A percentile compares a stretch with the other conserved stretches of the same genome.
Evolutionary conservation across 768 basidiomycete genomes (phyloP).

Genomic region (Boletus patriciae): DNA sequence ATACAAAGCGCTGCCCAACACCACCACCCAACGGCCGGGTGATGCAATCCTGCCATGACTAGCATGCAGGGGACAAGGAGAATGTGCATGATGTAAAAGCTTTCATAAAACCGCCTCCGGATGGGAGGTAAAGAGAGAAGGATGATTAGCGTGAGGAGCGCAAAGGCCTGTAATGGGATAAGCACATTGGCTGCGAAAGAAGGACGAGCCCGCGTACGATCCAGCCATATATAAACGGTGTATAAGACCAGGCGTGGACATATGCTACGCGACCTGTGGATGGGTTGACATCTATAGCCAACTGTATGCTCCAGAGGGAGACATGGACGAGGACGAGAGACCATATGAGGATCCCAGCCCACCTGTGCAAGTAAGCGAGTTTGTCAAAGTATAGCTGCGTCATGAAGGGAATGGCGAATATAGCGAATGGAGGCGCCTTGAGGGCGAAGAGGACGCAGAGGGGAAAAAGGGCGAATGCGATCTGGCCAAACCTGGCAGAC

Average conservation of each 20-base stretch:
- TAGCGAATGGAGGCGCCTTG: conserved; percentile 69
- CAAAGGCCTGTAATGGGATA: conserved; percentile 48
- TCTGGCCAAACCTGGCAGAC: conserved; percentile 63
- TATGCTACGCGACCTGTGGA: conserved; percentile 45
- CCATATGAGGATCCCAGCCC: conserved; percentile 72
- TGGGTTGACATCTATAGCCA: conserved; percentile 49
- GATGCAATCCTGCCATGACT: conserved; percentile 62
- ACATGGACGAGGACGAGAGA: conserved; percentile 60
- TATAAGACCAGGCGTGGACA: conserved; percentile 55
- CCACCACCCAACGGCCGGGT: conserved; percentile 67
- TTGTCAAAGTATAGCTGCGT: conserved; percentile 75
- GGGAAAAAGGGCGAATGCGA: conserved; percentile 71
- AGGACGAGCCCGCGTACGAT: conserved; percentile 38
- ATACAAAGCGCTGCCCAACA: conserved; percentile 60
- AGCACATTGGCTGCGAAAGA: not conserved
- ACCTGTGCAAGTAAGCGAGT: conserved; percentile 67
- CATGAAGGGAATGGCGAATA: conserved; percentile 62
- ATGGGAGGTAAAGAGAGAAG: conserved; percentile 51
- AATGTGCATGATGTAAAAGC: conserved; percentile 67
- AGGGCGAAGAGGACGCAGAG: conserved; percentile 69
- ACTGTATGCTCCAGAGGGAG: conserved; percentile 66
- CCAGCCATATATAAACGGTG: conserved; percentile 64
- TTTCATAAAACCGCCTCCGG: conserved; percentile 55
- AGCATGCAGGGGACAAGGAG: conserved; percentile 63
- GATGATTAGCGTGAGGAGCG: conserved; percentile 52